Base-by-base conservation (phyloP, 2,329 filamentous ascomycete genomes). In the Mycogone perniciosa region DNA sequence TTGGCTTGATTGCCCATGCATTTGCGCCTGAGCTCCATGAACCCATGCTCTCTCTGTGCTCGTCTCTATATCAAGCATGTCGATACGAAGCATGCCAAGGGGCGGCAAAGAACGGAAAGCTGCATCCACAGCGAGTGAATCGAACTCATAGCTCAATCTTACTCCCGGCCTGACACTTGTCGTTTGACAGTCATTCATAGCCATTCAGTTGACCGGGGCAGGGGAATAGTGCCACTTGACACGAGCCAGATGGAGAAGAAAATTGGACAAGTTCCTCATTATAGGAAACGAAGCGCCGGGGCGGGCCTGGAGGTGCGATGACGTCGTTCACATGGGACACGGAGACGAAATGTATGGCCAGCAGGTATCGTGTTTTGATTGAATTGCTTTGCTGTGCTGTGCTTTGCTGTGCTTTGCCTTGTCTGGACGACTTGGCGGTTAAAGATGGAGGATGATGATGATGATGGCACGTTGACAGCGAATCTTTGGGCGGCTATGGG, bases 401-500 rank as follows among this genome's bases (percentile, higher is more conserved):
- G 20, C 20, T 20, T 2, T 20, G 20, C 20, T 20, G 20, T 20
- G 20, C 20, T 20, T 20, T 20, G 20, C 20, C 20, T 20, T 20
- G 20, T 20, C 20, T 20, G 20, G 20, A 20, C 20, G 20, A 20
- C 20, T 35, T 42, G 33, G 43, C 34, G 44, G 39, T 29, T 27
- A 31, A 11, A 33, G 43, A 29, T 13, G 38, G 7, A 8, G 9
- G 29, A 7, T 41, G 42, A 37, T 26, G 49, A 39, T 29, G 10
- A 38, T 31, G 13, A 29, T 27, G 38, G 30, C 11, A n/a, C 35
- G 33, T 37, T 11, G 13, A 37, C 29, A 48, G 45, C 29, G 27
- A 41, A 41, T 38, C 13, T n/a, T 41, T 26, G 43, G 34, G 41
- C 46, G 42, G 44, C 59, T 54, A 54, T 58, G 58, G 58, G 59